Evolutionary conservation across 305 asterid species (phyloP).

Genomic region (Ilex paraguariensis): DNA sequence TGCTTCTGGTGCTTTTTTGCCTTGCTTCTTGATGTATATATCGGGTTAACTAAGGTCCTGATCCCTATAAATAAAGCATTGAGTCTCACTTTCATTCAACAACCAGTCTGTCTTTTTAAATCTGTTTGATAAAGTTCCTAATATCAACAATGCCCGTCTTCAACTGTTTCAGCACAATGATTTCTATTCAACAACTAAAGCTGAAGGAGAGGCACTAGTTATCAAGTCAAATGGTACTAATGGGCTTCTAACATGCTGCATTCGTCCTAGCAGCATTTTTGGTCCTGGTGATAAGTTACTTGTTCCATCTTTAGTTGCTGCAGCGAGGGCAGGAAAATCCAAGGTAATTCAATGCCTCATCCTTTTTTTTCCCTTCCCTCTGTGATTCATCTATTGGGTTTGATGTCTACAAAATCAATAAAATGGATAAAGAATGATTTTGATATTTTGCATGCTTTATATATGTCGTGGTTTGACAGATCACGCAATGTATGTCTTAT

Average conservation of each 20-base stretch:
- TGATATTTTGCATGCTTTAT: too few species aligned
- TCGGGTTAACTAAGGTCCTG: too few species aligned
- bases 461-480: too few species aligned
- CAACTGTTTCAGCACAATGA: constrained; percentile 67
- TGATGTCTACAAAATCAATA: neutral
- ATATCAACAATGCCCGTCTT: neutral
- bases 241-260: constrained; percentile 89
- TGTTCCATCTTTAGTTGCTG: constrained; percentile 77
- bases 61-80: too few species aligned
- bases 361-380: neutral
- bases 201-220: constrained; percentile 89
- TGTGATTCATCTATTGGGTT: neutral
- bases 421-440: too few species aligned
- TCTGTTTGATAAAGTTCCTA: too few species aligned
- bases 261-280: constrained; percentile 95
- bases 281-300: constrained; percentile 98
- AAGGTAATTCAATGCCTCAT: constrained; percentile 43
- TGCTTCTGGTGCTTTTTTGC: too few species aligned
- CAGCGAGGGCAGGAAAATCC: constrained; percentile 90
- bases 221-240: constrained; percentile 65
- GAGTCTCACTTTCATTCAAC: too few species aligned
- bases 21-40: too few species aligned
- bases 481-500: too few species aligned
- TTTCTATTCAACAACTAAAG: constrained; percentile 92
- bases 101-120: too few species aligned